Conservation (phyloP, 148 eudicot species). For the Gaultheria prostrata region DNA sequence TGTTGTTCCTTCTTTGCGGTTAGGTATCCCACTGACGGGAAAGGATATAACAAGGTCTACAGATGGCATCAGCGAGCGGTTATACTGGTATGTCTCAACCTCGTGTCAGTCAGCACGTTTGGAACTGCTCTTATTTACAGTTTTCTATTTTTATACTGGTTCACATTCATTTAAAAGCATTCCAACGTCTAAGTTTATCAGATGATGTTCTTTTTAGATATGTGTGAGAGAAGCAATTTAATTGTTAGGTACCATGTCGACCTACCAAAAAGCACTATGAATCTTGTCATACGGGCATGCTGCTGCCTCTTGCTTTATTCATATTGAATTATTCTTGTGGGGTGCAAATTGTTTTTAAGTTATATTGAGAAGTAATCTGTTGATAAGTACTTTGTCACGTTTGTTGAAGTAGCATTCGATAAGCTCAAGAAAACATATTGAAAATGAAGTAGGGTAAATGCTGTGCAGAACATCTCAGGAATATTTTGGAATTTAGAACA, state of each 20-base stretch:
- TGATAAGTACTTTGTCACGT: background rate
- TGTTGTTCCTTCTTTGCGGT: conserved; percentile 19
- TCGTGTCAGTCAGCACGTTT: background rate
- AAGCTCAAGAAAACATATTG: background rate
- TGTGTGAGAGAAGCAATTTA: background rate
- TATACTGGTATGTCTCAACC: conserved; percentile 52
- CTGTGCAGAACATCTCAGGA: background rate
- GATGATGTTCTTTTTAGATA: background rate
- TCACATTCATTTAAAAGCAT: background rate
- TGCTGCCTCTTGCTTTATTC: background rate
- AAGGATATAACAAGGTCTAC: conserved; percentile 37
- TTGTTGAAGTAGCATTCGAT: background rate
- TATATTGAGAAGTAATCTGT: background rate
- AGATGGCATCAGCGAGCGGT: conserved; percentile 49
- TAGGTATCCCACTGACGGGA: conserved; percentile 47
- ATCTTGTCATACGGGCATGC: background rate
- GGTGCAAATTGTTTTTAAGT: background rate
- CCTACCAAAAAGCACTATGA: background rate
- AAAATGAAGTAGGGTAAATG: background rate
- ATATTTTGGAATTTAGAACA: background rate
- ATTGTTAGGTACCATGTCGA: background rate
- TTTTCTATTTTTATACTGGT: background rate
- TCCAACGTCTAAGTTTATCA: background rate
- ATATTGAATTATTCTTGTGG: background rate
- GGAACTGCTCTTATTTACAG: background rate